Percentiles rank a stretch among this genome's conserved stretches.
phyloP scores from a whole-genome alignment of 805 yeast species.

The Pichia cabralensis region DNA sequence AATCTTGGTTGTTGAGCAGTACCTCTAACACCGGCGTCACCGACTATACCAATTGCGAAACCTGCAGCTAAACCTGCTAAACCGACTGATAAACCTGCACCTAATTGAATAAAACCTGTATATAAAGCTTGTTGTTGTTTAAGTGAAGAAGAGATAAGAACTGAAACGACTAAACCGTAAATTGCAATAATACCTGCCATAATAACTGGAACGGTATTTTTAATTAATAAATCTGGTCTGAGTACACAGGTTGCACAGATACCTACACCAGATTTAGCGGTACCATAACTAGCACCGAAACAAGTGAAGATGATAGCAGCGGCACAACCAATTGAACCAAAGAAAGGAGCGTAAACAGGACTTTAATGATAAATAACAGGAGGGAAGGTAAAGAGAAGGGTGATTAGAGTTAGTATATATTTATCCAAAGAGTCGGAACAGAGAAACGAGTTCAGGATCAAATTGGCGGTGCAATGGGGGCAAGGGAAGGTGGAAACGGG shows the following conservation, averaged over 20 bases:
- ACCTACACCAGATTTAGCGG: constrained; percentile 99
- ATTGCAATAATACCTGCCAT: constrained; percentile 99
- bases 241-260: constrained; percentile 96
- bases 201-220: constrained; percentile 91
- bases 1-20: constrained; percentile 97
- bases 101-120: constrained; percentile 96
- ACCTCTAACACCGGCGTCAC: constrained; percentile 99
- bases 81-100: constrained; percentile 97
- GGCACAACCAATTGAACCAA: constrained; percentile 99
- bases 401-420: too few relatives aligned
- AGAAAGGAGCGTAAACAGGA: constrained; percentile 88
- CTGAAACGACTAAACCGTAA: constrained; percentile 94
- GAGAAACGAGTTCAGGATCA: too few relatives aligned
- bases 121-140: constrained; percentile 86
- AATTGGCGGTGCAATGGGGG: too few relatives aligned
- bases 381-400: too few relatives aligned
- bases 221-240: constrained; percentile 92
- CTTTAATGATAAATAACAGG: too few relatives aligned
- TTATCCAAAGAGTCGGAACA: too few relatives aligned
- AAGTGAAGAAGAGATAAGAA: constrained; percentile 81
- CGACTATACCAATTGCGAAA: constrained; percentile 98
- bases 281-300: constrained; percentile 98
- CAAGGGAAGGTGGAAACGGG: too few relatives aligned
- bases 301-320: constrained; percentile 98
- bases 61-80: constrained; percentile 97